Base-by-base conservation (phyloP, 2,329 filamentous ascomycete species). In the Curvularia spicifera region DNA sequence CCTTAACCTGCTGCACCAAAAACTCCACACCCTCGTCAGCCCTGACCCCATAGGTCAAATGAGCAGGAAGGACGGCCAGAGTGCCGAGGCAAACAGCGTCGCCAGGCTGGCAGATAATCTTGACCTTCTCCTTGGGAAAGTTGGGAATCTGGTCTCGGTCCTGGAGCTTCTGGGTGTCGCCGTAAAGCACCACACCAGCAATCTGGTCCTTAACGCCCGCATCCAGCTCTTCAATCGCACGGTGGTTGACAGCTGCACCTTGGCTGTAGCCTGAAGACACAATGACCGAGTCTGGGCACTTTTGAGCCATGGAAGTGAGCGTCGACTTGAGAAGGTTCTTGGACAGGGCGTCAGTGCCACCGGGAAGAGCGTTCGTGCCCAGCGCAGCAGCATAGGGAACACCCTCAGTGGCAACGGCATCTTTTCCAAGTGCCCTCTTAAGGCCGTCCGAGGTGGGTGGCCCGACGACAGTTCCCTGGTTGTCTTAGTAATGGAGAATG, bases 41-140 rank as follows among this genome's bases (percentile, higher is more conserved):
- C 22, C 70, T 59, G 12, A 33, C 9, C 4, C 72, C 71, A 52
- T 75, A 75, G 5, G 70, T 72, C 56, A 75, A 58, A 56, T 75
- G 73, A 5, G 71, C 60, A 12, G 73, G 67, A 43, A 68, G 40
- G 13, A 77, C 66, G 0, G 60, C 73, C 22, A 78, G 66, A 0
- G 80, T 80, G 33, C 83, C 80, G 4, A 70, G 53, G 57, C 84
- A 86, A 5, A 86, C 83, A 9, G 80, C 72, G 61, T 86, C 84
- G 0, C 81, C 83, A 3, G 61, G 45, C 29, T 82, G 78, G 58
- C 84, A 86, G 37, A 81, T 79, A 20, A 82, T 80, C 64, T 82
- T 77, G 4, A 78, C 76, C 64, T 83, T 79, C 1, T 71, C 72
- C 47, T 72, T 64, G n/a, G 77, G 75, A 63, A 79, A 81, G 28